Conservation (phyloP, 2,329 filamentous ascomycete genomes). For the Biscogniauxia sp. region DNA sequence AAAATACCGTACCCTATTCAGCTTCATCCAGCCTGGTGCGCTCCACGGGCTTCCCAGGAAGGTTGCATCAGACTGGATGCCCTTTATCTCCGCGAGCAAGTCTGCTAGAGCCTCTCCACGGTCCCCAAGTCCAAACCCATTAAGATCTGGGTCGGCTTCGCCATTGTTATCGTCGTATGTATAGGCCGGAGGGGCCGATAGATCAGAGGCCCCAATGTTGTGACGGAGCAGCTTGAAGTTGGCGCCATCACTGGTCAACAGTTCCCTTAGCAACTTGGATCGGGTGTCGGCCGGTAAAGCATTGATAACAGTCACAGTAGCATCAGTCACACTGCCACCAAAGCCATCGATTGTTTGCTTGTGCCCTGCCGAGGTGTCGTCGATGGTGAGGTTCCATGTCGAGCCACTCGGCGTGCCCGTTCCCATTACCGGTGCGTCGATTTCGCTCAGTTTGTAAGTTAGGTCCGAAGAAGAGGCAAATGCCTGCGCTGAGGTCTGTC, state of each 20-base stretch:
- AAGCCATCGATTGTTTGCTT: conserved; percentile 42
- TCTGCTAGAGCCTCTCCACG: conserved; percentile 39
- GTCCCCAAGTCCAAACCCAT: conserved; percentile 36
- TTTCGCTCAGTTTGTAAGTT: conserved; percentile 34
- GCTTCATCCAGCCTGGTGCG: conserved; percentile 43
- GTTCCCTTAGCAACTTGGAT: conserved; percentile 33
- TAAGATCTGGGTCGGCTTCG: conserved; percentile 30
- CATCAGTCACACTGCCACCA: conserved; percentile 42
- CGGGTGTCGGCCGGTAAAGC: conserved; percentile 30
- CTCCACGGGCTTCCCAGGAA: conserved; percentile 40
- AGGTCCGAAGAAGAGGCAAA: conserved; percentile 38
- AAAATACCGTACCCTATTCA: conserved; percentile 27
- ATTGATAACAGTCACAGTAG: conserved; percentile 39
- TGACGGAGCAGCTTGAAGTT: conserved; percentile 41
- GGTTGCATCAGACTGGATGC: conserved; percentile 34
- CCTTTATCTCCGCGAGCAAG: conserved; percentile 36
- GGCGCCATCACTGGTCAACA: conserved; percentile 37
- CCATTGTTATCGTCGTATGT: conserved; percentile 38
- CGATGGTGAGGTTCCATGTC: conserved; percentile 38
- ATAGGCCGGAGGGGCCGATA: conserved; percentile 39
- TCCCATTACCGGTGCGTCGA: conserved; percentile 35
- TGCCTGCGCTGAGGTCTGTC: conserved; percentile 25
- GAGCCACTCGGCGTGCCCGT: conserved; percentile 32
- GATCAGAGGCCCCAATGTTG: conserved; percentile 40
- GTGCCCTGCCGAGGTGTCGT: conserved; percentile 37